Evolutionary conservation across 1,284 basidiomycete species (phyloP), one percentile per base, ranked within the genome.

Genomic region (Rhizoctonia solani): DNA sequence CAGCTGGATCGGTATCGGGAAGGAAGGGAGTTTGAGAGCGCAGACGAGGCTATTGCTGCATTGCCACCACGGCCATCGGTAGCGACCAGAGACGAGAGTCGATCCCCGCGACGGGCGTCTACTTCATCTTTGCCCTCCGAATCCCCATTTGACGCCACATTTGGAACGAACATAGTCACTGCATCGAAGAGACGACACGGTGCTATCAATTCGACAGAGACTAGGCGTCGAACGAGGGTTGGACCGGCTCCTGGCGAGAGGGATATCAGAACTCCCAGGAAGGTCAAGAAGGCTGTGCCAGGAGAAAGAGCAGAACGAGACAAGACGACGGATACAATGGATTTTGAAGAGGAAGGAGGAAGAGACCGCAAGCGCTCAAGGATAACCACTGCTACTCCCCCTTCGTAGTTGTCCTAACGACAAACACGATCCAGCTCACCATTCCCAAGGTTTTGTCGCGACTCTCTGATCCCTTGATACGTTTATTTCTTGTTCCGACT

Each of bases 1-100:
- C 76, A 87, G 67, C 76, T 90, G 47, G 89, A 91, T 34, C 54
- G 55, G 39, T 37, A 30, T 16, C 46, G 59, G 23, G 69, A 63
- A 34, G 70, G 69, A 2, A 54, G 39, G 27, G 69, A 68, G 27
- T 66, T 68, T 37, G 50, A 47, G 23, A 39, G 29, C 23, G 21
- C 50, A 11, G 19, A 44, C 23, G 54, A 19, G 9, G 50, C 67
- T 4, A 37, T 39, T 25, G 25, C 16, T 21, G 21, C n/a, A 39
- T 25, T 29, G 23, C 54, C 25, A 39, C 53, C 55, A 42, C 42
- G 30, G 54, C 32, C 21, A 47, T 49, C 42, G 54, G 41, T 29
- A 52, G 25, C 41, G 49, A n/a, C 23, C 54, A 66, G 16, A 61
- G 29, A 29, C 50, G 25, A 39, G 39, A 19, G 2, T 39, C 50